phyloP scores from a whole-genome alignment of 2,329 filamentous ascomycete species.

The Aureobasidium sp. region DNA sequence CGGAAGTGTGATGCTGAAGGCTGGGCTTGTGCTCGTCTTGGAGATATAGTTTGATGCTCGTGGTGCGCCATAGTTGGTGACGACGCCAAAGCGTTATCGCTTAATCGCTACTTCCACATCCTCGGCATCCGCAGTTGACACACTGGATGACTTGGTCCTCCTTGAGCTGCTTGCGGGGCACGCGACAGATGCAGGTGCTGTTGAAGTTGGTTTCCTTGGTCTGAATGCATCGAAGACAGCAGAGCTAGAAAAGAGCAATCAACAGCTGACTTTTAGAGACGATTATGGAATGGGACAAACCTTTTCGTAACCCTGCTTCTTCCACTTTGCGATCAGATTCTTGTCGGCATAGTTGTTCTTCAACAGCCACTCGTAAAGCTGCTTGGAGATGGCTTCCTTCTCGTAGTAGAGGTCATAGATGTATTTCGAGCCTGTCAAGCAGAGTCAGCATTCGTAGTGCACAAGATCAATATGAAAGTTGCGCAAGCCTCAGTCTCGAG shows the following conservation, averaged over 20 bases:
- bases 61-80: too few relatives aligned
- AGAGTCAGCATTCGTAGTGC: conserved; percentile 18
- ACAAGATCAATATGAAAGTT: not conserved
- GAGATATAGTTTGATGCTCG: not conserved
- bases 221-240: conserved; percentile 91
- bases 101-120: conserved; percentile 78
- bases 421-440: conserved; percentile 59
- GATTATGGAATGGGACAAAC: conserved; percentile 39
- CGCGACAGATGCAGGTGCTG: conserved; percentile 92
- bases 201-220: conserved; percentile 99
- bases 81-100: not conserved
- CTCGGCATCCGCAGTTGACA: conserved; percentile 88
- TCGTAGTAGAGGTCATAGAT: conserved; percentile 98
- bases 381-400: conserved; percentile 88
- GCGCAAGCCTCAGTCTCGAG: not conserved
- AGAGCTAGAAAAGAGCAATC: conserved; percentile 52
- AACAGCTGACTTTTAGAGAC: not conserved
- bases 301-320: conserved; percentile 99
- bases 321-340: conserved; percentile 98
- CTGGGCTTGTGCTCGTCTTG: not conserved
- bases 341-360: conserved; percentile 96
- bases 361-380: conserved; percentile 89
- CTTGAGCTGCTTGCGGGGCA: conserved; percentile 82
- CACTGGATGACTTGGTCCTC: conserved; percentile 87
- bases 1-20: not conserved